Evolutionary conservation across 208 protist species (phyloP), one percentile per base, ranked within the genome.

Genomic region (Acanthamoeba lenticulata): DNA sequence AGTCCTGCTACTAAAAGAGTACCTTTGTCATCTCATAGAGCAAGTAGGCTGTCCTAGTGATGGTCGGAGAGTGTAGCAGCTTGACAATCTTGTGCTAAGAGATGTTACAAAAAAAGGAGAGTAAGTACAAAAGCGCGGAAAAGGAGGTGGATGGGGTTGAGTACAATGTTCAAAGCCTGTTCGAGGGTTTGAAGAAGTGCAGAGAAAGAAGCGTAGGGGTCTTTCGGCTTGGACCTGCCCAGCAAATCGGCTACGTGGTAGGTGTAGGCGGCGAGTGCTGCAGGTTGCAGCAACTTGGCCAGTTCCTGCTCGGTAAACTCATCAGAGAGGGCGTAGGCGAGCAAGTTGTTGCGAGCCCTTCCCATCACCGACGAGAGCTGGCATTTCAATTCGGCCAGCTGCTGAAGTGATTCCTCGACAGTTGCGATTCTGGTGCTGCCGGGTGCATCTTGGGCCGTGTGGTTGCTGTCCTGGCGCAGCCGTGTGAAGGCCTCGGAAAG

Each of bases 1-100:
- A 57, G 42, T 57, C 1, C n/a, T n/a, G n/a, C n/a, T n/a, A n/a
- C n/a, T n/a, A n/a, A n/a, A n/a, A 83, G 4, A 5, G 36, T 17
- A 85, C 74, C 74, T 85, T 85, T 38, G 74, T 85, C 74, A 57
- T 85, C 44, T 85, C 74, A 42, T 85, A 85, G 5, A 85, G 44
- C 2, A 85, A 42, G 44, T 57, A 85, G 29, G 74, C 74, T 29
- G 74, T 85, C 74, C 55, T 85, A 24, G 74, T 85, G 42, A 85
- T 85, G 74, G 74, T 85, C 0, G 74, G 74, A 29, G 11, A 85
- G 32, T 85, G 74, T 7, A 85, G 74, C 74, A 85, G 21, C 74
- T 85, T 85, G 74, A 85, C 32, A 6, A 55, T 55, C 74, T 85
- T 85, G 44, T 38, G 36, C 74, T 85, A 29, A n/a, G n/a, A n/a